phyloP scores from a whole-genome alignment of 2,329 filamentous ascomycete species.

The Arachnomyces sp. region DNA sequence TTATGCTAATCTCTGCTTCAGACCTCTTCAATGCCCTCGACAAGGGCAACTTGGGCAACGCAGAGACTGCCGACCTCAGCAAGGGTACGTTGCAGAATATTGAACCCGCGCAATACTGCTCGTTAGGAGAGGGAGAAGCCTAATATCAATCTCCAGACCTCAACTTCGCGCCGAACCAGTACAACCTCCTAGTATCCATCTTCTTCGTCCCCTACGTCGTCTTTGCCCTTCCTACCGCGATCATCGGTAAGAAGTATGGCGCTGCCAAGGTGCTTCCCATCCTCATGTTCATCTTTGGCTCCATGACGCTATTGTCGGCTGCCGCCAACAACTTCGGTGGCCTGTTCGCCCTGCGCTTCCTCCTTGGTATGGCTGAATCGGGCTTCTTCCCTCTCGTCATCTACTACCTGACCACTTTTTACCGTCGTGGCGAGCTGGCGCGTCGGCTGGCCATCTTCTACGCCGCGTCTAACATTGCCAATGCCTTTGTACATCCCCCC shows the following conservation, averaged over 20 bases:
- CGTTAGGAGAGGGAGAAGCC: not conserved
- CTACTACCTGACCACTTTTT: conserved; percentile 58
- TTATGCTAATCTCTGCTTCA: conserved; percentile 12
- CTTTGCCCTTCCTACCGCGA: conserved; percentile 56
- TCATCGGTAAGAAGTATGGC: conserved; percentile 61
- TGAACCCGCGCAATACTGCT: not conserved
- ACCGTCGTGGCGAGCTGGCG: conserved; percentile 62
- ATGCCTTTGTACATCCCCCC: conserved; percentile 44
- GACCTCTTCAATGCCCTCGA: conserved; percentile 49
- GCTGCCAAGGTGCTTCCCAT: conserved; percentile 55
- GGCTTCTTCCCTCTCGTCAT: conserved; percentile 64
- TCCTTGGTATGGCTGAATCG: conserved; percentile 59
- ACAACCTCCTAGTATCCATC: conserved; percentile 61
- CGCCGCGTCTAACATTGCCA: conserved; percentile 65
- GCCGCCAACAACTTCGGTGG: conserved; percentile 54
- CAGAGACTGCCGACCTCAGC: conserved; percentile 46
- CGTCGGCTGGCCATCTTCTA: conserved; percentile 66
- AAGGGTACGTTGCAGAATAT: conserved; percentile 20
- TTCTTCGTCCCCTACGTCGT: conserved; percentile 71
- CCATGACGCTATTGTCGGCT: conserved; percentile 53
- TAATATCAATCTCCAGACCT: conserved; percentile 43
- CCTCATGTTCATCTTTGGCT: conserved; percentile 62
- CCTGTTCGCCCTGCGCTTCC: conserved; percentile 60
- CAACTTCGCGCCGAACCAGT: conserved; percentile 53
- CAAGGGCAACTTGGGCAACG: conserved; percentile 47